Evolutionary conservation across 108 stramenopile species (phyloP).

Genomic region (Skeletonema costatum): DNA sequence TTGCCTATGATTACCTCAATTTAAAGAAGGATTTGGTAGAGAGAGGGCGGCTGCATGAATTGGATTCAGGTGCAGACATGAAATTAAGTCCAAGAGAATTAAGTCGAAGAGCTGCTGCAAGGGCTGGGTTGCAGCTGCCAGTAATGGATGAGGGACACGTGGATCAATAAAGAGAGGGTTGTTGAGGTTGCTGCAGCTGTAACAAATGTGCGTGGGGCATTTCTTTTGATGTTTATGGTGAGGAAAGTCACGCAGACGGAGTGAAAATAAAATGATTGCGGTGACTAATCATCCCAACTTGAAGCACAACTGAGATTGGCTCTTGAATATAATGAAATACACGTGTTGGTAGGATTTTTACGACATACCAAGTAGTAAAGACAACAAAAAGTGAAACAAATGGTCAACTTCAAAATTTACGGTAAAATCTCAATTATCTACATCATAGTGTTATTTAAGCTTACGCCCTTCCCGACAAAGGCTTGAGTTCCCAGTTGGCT

Average conservation of each 20-base stretch:
- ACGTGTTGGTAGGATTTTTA: no score
- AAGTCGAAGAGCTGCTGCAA: constrained; percentile 74
- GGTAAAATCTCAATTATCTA: constrained; percentile 8
- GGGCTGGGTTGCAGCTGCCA: constrained; percentile 79
- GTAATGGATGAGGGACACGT: constrained; percentile 41
- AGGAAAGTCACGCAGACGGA: no score
- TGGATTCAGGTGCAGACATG: constrained; percentile 78
- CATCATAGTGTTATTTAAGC: not conserved
- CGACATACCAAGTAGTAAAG: no score
- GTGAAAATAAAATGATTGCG: no score
- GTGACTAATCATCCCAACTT: no score
- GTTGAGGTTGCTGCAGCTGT: not conserved
- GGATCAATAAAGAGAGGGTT: not conserved
- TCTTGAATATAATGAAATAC: no score
- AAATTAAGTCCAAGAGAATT: constrained; percentile 76
- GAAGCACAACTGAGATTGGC: no score
- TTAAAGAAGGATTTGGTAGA: constrained; percentile 65
- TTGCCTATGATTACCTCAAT: constrained; percentile 65
- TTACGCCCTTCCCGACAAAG: constrained; percentile 56
- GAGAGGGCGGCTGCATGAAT: constrained; percentile 61
- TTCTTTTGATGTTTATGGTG: no score
- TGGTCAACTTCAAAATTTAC: not conserved
- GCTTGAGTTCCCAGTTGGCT: constrained; percentile 63
- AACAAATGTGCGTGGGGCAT: no score
- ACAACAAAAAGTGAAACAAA: not conserved